Conservation (phyloP, 768 basidiomycete species). For the Coprinellus micaceus region DNA sequence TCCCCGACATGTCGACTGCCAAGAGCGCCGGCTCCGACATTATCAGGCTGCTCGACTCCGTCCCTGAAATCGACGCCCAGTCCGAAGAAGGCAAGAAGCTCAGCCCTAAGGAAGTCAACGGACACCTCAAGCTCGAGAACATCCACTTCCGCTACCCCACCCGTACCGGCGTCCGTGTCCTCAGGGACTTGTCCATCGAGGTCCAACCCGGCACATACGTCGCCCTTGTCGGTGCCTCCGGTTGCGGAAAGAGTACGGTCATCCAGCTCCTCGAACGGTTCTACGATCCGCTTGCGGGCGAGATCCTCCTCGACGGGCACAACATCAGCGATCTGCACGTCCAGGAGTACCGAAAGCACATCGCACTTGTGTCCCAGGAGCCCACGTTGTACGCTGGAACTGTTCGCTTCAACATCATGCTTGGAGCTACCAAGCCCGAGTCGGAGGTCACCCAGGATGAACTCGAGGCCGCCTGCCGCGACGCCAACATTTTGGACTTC, state of each 20-base stretch:
- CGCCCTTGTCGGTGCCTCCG: slow-evolving; percentile 69
- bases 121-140: slow-evolving; percentile 63
- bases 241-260: slow-evolving; percentile 68
- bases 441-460: slow-evolving; percentile 75
- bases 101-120: slow-evolving; percentile 20
- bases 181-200: slow-evolving; percentile 60
- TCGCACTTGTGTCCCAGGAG: slow-evolving; percentile 83
- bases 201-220: slow-evolving; percentile 68
- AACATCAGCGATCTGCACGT: slow-evolving; percentile 66
- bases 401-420: slow-evolving; percentile 76
- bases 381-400: slow-evolving; percentile 79
- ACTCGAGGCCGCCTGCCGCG: slow-evolving; percentile 69
- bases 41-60: slow-evolving; percentile 61
- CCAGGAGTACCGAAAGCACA: slow-evolving; percentile 73
- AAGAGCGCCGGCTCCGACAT: slow-evolving; percentile 64
- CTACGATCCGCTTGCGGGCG: slow-evolving; percentile 64
- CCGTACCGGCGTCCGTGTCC: slow-evolving; percentile 67
- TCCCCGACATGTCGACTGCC: slow-evolving; percentile 78
- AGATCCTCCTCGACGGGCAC: slow-evolving; percentile 62
- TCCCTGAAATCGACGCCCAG: slow-evolving; percentile 69
- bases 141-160: slow-evolving; percentile 83
- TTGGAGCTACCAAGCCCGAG: slow-evolving; percentile 67
- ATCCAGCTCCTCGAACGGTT: slow-evolving; percentile 73
- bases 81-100: slow-evolving; percentile 46
- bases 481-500: slow-evolving; percentile 84